These are phyloP conservation scores for Pythium vanterpoolii DNA, from an alignment of 352 stramenopile genomes.

Conservation along the genomic window DNA sequence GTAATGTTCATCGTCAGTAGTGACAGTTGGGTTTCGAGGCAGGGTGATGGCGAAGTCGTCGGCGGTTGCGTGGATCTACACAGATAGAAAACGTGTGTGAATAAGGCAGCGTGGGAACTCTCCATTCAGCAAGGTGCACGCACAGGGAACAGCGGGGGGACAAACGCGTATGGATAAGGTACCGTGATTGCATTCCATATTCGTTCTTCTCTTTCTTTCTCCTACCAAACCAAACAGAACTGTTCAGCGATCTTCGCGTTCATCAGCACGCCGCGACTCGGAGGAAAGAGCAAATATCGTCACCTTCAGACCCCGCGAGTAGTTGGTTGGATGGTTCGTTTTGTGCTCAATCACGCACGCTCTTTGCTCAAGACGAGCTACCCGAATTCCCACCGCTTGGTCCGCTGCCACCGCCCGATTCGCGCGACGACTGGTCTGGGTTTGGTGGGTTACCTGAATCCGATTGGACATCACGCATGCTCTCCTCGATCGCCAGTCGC, in stretches of 20 bases:
- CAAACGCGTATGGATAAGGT: conserved; percentile 9
- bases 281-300: conserved; percentile 6
- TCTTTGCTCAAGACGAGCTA: conserved; percentile 40
- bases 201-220: conserved; percentile 7
- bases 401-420: conserved; percentile 19
- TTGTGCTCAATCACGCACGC: neutral
- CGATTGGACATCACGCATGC: conserved; percentile 74
- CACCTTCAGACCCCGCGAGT: conserved; percentile 11
- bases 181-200: conserved; percentile 24
- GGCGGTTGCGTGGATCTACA: neutral
- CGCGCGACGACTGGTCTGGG: conserved; percentile 26
- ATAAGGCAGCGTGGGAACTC: neutral
- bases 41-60: neutral
- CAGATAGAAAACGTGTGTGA: neutral
- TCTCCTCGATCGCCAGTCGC: conserved; percentile 83
- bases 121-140: neutral
- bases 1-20: neutral
- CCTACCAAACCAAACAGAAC: conserved; percentile 26
- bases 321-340: neutral
- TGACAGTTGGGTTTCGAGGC: neutral
- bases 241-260: conserved; percentile 21
- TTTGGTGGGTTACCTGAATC: conserved; percentile 57
- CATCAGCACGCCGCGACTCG: conserved; percentile 1
- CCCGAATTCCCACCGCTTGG: conserved; percentile 38
- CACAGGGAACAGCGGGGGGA: conserved; percentile 1